Evolutionary conservation across 1,284 basidiomycete genomes (phyloP).

Genomic region (Caloboletus firmus): DNA sequence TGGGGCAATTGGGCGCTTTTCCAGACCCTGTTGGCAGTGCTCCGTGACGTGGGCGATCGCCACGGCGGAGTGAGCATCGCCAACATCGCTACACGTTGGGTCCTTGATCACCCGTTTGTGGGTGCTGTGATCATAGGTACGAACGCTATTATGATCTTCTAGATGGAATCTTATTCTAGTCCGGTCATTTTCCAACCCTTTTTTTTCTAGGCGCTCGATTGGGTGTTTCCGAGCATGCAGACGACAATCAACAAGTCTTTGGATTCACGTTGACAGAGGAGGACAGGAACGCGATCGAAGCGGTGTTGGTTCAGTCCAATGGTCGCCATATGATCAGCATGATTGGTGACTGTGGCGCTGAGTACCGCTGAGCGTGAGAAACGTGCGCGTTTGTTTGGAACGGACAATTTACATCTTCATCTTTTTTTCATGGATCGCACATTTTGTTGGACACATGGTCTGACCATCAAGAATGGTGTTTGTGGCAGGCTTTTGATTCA

Average conservation of each 20-base stretch:
- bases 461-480: neutral
- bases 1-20: conserved; percentile 80
- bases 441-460: neutral
- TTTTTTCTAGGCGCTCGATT: conserved; percentile 59
- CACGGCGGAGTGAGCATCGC: conserved; percentile 70
- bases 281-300: conserved; percentile 62
- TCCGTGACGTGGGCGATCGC: conserved; percentile 65
- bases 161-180: conserved; percentile 3
- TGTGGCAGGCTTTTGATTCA: neutral
- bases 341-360: conserved; percentile 80
- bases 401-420: neutral
- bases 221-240: conserved; percentile 72
- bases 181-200: neutral
- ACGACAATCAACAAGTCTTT: conserved; percentile 67
- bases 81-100: conserved; percentile 79
- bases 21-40: conserved; percentile 58
- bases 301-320: conserved; percentile 57
- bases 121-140: conserved; percentile 77
- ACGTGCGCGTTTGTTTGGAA: neutral
- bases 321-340: conserved; percentile 59
- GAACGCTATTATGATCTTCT: conserved; percentile 20
- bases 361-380: conserved; percentile 59
- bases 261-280: conserved; percentile 53
- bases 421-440: neutral
- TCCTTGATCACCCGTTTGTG: conserved; percentile 74